Percentiles rank a stretch among this genome's conserved stretches.
phyloP scores from a whole-genome alignment of 1,284 basidiomycete species.

The Melampsora americana region DNA sequence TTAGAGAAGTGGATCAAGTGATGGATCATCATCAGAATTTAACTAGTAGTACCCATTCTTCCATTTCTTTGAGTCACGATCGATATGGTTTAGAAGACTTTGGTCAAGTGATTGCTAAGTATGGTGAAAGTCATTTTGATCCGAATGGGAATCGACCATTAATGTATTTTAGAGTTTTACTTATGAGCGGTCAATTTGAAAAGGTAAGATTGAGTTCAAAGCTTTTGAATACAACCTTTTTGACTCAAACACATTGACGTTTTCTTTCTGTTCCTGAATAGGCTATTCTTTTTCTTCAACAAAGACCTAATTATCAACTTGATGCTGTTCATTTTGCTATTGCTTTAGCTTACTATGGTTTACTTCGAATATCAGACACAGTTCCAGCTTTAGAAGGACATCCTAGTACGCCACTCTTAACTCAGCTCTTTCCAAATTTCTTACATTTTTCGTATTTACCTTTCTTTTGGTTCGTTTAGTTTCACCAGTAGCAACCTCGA shows the following conservation, averaged over 20 bases:
- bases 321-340: constrained; percentile 94
- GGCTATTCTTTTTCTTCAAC: constrained; percentile 86
- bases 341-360: constrained; percentile 86
- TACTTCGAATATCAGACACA: constrained; percentile 75
- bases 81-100: constrained; percentile 72
- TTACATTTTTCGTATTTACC: neutral
- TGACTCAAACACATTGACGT: no score
- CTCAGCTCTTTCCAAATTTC: neutral
- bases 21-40: constrained; percentile 7
- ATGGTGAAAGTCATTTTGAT: constrained; percentile 89
- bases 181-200: constrained; percentile 93
- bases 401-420: constrained; percentile 63
- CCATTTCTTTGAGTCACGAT: constrained; percentile 58
- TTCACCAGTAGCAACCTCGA: constrained; percentile 63
- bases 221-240: neutral
- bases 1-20: constrained; percentile 55
- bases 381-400: constrained; percentile 76
- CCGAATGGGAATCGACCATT: constrained; percentile 64
- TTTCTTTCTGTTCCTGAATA: constrained; percentile 51
- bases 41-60: constrained; percentile 59
- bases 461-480: neutral
- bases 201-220: constrained; percentile 58
- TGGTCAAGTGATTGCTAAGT: constrained; percentile 74
- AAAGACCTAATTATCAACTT: constrained; percentile 78
- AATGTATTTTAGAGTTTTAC: constrained; percentile 81